Evolutionary conservation across 306 rosid species (phyloP).

Genomic region (Mimosa pudica): DNA sequence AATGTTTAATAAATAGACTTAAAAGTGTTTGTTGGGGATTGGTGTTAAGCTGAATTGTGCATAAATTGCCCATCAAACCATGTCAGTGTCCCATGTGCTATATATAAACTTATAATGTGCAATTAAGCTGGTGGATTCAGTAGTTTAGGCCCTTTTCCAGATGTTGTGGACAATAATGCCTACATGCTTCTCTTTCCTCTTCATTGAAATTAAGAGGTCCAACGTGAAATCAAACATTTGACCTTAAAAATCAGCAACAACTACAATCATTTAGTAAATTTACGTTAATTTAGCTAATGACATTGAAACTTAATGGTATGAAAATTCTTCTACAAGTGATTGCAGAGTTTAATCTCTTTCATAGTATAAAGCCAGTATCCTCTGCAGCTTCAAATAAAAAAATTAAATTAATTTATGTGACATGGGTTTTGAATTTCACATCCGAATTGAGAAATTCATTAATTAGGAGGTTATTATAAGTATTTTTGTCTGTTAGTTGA

Average conservation of each 20-base stretch:
- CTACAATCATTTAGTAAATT: background rate
- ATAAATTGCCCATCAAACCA: too few relatives aligned
- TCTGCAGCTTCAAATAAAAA: too few relatives aligned
- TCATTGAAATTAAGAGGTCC: constrained; percentile 18
- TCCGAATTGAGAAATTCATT: background rate
- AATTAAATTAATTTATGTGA: too few relatives aligned
- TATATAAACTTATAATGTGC: too few relatives aligned
- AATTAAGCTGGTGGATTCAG: background rate
- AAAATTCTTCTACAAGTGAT: too few relatives aligned
- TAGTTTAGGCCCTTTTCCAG: background rate
- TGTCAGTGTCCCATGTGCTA: constrained; percentile 1
- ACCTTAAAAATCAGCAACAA: background rate
- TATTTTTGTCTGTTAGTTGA: background rate
- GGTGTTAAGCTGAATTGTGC: background rate
- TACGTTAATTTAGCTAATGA: background rate
- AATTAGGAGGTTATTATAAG: too few relatives aligned
- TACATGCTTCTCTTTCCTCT: background rate
- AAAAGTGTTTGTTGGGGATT: background rate
- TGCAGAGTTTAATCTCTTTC: too few relatives aligned
- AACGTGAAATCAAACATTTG: constrained; percentile 16
- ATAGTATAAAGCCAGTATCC: too few relatives aligned
- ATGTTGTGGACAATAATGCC: background rate
- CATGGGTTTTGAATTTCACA: background rate
- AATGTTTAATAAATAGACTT: background rate
- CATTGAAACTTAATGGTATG: too few relatives aligned